Percentiles rank a stretch among this genome's conserved stretches.
These are phyloP conservation scores for Lecanicillium sp. DNA, from an alignment of 2,329 filamentous ascomycete species.

Conservation along the genomic window DNA sequence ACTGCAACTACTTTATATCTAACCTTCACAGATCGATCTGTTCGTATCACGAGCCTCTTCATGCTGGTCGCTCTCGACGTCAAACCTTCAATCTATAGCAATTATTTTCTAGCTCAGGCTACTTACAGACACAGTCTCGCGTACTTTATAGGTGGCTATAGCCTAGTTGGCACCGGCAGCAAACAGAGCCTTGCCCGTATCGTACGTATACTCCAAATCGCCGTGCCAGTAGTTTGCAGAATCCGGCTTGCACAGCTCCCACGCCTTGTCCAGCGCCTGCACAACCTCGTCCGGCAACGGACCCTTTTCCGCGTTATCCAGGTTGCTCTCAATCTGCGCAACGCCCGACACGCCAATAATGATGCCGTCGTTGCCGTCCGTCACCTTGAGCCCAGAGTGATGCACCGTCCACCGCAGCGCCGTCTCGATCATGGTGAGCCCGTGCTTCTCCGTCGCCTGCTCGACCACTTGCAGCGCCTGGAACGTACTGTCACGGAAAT, in stretches of 20 bases:
- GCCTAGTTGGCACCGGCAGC: conserved; percentile 31
- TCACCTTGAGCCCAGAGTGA: conserved; percentile 52
- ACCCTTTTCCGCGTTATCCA: conserved; percentile 54
- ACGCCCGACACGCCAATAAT: conserved; percentile 51
- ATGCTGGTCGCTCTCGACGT: too few species aligned
- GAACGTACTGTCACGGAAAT: conserved; percentile 60
- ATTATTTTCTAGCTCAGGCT: too few species aligned
- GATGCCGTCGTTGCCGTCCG: conserved; percentile 48
- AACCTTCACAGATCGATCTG: too few species aligned
- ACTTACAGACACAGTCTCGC: too few species aligned
- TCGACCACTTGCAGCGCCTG: conserved; percentile 61
- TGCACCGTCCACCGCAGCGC: conserved; percentile 67
- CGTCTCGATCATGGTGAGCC: conserved; percentile 61
- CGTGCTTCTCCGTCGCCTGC: conserved; percentile 57
- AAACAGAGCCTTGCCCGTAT: conserved; percentile 54
- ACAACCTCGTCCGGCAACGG: conserved; percentile 72
- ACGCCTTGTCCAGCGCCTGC: conserved; percentile 66
- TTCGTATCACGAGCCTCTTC: too few species aligned
- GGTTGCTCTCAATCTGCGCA: conserved; percentile 48
- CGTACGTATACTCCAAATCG: conserved; percentile 58
- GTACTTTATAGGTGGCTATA: too few species aligned
- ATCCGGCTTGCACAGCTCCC: conserved; percentile 58
- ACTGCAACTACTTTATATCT: too few species aligned
- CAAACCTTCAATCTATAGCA: too few species aligned
- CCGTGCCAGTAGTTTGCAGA: conserved; percentile 46